Conservation (phyloP, 2,329 filamentous ascomycete genomes). For the Phyllosticta citrichinensis region DNA sequence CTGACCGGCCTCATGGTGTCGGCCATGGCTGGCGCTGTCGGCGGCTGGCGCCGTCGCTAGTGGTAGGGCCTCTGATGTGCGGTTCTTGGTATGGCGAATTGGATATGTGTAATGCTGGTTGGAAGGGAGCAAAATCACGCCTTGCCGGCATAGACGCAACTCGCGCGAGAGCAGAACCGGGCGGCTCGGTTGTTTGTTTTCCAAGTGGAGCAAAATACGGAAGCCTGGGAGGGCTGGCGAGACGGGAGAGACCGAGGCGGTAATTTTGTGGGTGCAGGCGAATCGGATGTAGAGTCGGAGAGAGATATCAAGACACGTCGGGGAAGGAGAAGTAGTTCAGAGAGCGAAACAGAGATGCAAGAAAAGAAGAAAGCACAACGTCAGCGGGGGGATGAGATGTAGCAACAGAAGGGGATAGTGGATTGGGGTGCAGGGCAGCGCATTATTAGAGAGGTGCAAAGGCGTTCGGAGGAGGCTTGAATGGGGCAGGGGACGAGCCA, state of each 20-base stretch:
- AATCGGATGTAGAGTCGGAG: neutral
- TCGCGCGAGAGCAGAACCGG: neutral
- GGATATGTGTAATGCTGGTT: neutral
- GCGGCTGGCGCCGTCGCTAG: neutral
- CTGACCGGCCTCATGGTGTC: conserved; percentile 19
- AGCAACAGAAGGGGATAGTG: neutral
- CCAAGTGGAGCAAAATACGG: neutral
- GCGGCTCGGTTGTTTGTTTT: neutral
- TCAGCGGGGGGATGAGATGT: neutral
- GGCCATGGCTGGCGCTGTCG: conserved; percentile 5
- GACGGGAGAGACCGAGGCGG: neutral
- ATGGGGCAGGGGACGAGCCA: neutral
- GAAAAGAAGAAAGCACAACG: neutral
- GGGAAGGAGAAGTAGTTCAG: neutral
- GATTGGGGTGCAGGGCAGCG: neutral
- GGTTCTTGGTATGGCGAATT: neutral
- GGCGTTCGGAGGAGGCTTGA: neutral
- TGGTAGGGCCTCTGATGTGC: neutral
- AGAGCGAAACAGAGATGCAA: neutral
- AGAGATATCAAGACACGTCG: neutral
- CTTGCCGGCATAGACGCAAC: neutral
- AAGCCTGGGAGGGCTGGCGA: neutral
- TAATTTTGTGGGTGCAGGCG: neutral
- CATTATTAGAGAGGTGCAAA: neutral
- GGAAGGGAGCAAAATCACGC: neutral